Evolutionary conservation across 1,284 basidiomycete species (phyloP), one percentile per base, ranked within the genome.

Genomic region (Lignosus rhinocerotis): DNA sequence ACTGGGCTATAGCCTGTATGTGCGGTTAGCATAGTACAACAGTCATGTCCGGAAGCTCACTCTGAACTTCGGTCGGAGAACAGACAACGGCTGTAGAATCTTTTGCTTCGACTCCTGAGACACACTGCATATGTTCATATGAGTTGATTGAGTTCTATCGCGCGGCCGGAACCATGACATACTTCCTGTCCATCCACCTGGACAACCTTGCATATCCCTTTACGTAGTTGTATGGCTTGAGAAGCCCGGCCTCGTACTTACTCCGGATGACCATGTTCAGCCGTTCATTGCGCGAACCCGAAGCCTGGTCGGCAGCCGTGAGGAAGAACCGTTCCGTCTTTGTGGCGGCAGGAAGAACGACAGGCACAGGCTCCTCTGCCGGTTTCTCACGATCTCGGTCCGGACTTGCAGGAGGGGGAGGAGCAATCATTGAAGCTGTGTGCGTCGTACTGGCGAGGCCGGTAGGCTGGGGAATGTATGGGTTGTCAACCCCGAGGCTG

Each of bases 161-260:
- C 34, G 19, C 11, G 2, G 31, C 8, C 14, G 19, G 17, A 11
- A 9, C 3, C 4, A 41, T 57, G 42, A 69, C 82, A 46, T 70
- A 93, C 91, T 95, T 94, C 68, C 85, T 80, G 70, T 96, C 95
- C 94, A 98, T 97, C 95, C 96, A 98, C 51, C 91, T 81, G 59
- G 88, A 92, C 66, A 96, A 76, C 55, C 94, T 79, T 19, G 93
- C 90, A 70, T 96, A 96, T 0, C 94, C 94, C 70, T 94, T 94
- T 59, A 96, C 94, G 71, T 98, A 97, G 75, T 98, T 96, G 70
- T 97, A 98, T 0, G 96, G 96, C 69, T 94, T 94, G 60, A 98
- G 76, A 43, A 99, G 73, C 0, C 96, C 96, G 1, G 96, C 96
- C 71, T 98, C 96, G 75, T 97, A 98, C 75, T 98, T 98, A 68